Percentiles rank a stretch among this genome's conserved stretches.
These are phyloP conservation scores for Metschnikowia bowlesiae DNA, from an alignment of 805 yeast species.

Conservation along the genomic window DNA sequence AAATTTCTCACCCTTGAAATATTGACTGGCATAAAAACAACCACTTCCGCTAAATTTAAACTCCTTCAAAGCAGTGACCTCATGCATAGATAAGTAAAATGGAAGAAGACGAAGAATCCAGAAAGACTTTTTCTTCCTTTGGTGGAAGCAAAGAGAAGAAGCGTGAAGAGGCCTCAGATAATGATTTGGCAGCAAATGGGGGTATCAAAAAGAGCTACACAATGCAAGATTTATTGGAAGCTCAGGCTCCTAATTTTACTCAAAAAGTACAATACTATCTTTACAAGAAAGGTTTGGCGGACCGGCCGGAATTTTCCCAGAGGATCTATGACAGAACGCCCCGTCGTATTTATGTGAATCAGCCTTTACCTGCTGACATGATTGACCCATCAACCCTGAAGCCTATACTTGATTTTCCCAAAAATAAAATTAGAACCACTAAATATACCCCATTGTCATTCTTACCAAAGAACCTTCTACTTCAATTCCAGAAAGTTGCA, in stretches of 20 bases:
- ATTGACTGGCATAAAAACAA: neutral
- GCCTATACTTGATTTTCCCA: conserved; percentile 59
- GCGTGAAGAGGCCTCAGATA: neutral
- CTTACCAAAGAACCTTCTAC: conserved; percentile 74
- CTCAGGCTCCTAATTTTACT: conserved; percentile 11
- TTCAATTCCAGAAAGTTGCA: conserved; percentile 78
- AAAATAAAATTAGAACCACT: conserved; percentile 93
- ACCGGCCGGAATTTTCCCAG: conserved; percentile 32
- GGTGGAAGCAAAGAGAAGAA: conserved; percentile 4
- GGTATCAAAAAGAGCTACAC: conserved; percentile 5
- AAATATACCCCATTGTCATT: conserved; percentile 90
- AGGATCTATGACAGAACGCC: conserved; percentile 36
- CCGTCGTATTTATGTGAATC: conserved; percentile 47
- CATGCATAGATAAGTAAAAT: neutral
- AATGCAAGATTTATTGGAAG: conserved; percentile 11
- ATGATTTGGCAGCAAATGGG: conserved; percentile 1
- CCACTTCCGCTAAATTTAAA: neutral
- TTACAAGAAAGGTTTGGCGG: conserved; percentile 18
- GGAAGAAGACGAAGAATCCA: conserved; percentile 6
- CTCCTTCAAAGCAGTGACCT: neutral
- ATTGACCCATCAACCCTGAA: conserved; percentile 50
- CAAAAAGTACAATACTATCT: conserved; percentile 14
- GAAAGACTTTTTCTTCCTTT: neutral
- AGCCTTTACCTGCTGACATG: conserved; percentile 43
- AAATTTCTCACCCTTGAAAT: neutral